Evolutionary conservation across 768 basidiomycete genomes (phyloP).

Genomic region (Exsudoporus frostii): DNA sequence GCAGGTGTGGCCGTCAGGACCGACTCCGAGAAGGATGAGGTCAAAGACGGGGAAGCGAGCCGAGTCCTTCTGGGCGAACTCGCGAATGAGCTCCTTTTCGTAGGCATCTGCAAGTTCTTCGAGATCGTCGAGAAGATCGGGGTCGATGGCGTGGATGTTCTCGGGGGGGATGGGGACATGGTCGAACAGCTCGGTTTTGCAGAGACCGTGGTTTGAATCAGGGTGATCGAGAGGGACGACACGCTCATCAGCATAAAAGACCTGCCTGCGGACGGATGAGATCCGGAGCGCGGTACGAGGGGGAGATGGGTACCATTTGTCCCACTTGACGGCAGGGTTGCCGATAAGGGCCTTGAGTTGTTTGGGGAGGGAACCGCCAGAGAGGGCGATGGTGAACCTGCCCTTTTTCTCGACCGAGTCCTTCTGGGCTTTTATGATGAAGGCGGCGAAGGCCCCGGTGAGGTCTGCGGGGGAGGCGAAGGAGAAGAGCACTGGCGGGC

Average conservation of each 20-base stretch:
- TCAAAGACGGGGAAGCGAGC: constrained; percentile 98
- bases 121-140: constrained; percentile 59
- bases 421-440: constrained; percentile 83
- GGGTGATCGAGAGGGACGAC: constrained; percentile 88
- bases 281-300: background rate
- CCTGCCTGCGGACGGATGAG: constrained; percentile 64
- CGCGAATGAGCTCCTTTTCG: constrained; percentile 78
- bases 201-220: constrained; percentile 89
- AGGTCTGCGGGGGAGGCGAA: constrained; percentile 60
- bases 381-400: constrained; percentile 89
- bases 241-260: constrained; percentile 97
- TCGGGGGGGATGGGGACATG: constrained; percentile 73
- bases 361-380: constrained; percentile 88
- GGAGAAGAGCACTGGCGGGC: constrained; percentile 66
- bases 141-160: constrained; percentile 85
- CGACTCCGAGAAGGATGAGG: constrained; percentile 94
- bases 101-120: constrained; percentile 81
- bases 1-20: constrained; percentile 97
- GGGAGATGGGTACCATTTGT: constrained; percentile 73
- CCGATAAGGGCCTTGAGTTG: constrained; percentile 70
- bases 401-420: constrained; percentile 88
- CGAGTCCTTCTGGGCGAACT: constrained; percentile 90
- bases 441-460: constrained; percentile 66
- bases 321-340: constrained; percentile 76
- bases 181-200: constrained; percentile 68